Base-by-base conservation (phyloP, 1,139 yeast species). In the Blastobotrys persicus region DNA sequence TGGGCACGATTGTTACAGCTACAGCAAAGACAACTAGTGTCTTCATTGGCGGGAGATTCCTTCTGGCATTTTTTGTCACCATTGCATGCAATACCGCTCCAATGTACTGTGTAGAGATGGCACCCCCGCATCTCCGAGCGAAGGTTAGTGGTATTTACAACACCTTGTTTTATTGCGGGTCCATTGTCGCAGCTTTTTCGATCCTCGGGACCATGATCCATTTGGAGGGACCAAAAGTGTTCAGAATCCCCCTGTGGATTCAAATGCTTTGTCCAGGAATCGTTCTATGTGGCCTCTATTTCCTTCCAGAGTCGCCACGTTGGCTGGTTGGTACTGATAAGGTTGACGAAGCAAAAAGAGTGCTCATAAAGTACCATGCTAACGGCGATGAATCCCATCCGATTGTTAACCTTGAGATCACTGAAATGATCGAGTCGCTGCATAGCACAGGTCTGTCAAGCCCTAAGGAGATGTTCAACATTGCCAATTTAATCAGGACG, bases 101-200 rank as follows among this genome's bases (percentile, higher is more conserved):
- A n/a, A 51, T 48, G 37, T 55, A 51, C 33, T 49, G 51, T 14
- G 47, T 52, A 9, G 61, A 58, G 44, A 20, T 57, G 16, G 50
- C 59, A 2, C 60, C 57, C 49, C 76, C 79, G 68, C 64, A 67
- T 32, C 69, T 71, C 51, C 66, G 80, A 59, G 72, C 73, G 16
- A 62, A 66, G n/a, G 57, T 68, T 16, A 53, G 60, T 14, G 62
- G 58, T n/a, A 7, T 51, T n/a, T 47, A 52, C 47, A 50, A 50
- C 45, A 44, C 54, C 9, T 32, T 52, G 33, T 51, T 44, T 40
- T 51, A 52, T 23, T 17, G 50, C 32, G 58, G 58, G 1, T 47
- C 50, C 14, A 40, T 52, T 14, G 14, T 52, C n/a, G 55, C 55
- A 6, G 49, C 54, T 4, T 50, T 48, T 32, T 20, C 48, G 11